Base-by-base conservation (phyloP, 139 green algal species). In the Picochlorum sp. region DNA sequence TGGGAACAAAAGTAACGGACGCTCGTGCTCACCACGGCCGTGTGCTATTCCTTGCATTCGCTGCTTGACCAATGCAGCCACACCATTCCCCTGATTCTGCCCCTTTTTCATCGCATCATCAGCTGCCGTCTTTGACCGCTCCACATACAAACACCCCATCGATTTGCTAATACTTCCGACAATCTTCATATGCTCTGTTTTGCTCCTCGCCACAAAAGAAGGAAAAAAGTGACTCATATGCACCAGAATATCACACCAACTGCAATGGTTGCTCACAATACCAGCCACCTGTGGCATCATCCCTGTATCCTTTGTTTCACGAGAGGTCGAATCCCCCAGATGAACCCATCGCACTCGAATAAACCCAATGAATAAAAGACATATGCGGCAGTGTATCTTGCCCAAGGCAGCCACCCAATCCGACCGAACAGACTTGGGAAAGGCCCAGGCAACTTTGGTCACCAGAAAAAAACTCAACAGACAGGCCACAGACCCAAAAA, bases 231-330 rank as follows among this genome's bases (percentile, higher is more conserved):
- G 54, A 45, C 74, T 77, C 81, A 94, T 91, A 66, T 87, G 82
- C 14, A 96, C 62, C 37, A 96, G 62, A 56, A 96, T 96, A 70
- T 96, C 90, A 4, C 77, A 52, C 81, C 81, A 97, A 60, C 77
- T 77, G 44, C 78, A 62, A 71, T 94, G 89, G 69, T 96, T 96
- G 47, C 74, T 86, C 4, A 96, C 80, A 20, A 95, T 81, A 16
- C 59, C 78, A 47, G 8, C 59, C 64, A 21, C 20, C 52, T 4
- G 71, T 51, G 24, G 50, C 28, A 44, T 37, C 28, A 30, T 30
- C 28, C 67, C 14, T 62, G n/a, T 41, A 45, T 45, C 16, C 34
- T 23, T 24, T 65, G 2, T n/a, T 56, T 41, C n/a, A 37, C 1
- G 2, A 55, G 60, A 4, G 5, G 34, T 28, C 26, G 63, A 54